These are phyloP conservation scores for Vaccinium corymbosum DNA, from an alignment of 148 eudicot species.

Conservation along the genomic window DNA sequence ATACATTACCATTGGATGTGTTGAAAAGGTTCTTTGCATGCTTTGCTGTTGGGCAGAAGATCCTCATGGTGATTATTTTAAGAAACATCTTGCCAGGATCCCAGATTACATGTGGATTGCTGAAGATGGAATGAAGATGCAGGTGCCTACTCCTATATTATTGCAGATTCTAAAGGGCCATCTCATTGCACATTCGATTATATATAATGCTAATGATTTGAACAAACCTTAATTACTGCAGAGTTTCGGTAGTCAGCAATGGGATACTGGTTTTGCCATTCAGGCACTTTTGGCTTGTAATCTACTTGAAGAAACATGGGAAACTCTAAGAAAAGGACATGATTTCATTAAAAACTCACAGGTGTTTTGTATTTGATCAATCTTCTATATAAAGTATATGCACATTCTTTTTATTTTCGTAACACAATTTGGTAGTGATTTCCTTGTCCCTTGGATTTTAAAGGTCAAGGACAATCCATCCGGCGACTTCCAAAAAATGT, in stretches of 20 bases:
- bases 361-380: background rate
- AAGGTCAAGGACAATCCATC: slow-evolving; percentile 45
- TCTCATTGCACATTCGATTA: background rate
- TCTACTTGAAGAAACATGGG: slow-evolving; percentile 26
- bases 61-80: slow-evolving; percentile 36
- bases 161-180: no score
- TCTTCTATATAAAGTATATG: background rate
- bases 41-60: slow-evolving; percentile 34
- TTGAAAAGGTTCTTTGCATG: slow-evolving; percentile 26
- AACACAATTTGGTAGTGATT: background rate
- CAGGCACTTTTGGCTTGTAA: slow-evolving; percentile 32
- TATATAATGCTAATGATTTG: background rate
- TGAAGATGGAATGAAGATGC: slow-evolving; percentile 52
- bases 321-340: slow-evolving; percentile 24
- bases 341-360: slow-evolving; percentile 31
- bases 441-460: background rate
- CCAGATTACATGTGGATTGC: slow-evolving; percentile 43
- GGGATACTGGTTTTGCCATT: slow-evolving; percentile 39
- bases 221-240: background rate
- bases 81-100: slow-evolving; percentile 40
- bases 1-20: slow-evolving; percentile 23
- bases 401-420: background rate
- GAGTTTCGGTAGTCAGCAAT: slow-evolving; percentile 40
- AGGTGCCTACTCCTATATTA: slow-evolving; percentile 16
- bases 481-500: slow-evolving; percentile 41